Base-by-base conservation (phyloP, 2,329 filamentous ascomycete species). In the Beauveria caledonica region DNA sequence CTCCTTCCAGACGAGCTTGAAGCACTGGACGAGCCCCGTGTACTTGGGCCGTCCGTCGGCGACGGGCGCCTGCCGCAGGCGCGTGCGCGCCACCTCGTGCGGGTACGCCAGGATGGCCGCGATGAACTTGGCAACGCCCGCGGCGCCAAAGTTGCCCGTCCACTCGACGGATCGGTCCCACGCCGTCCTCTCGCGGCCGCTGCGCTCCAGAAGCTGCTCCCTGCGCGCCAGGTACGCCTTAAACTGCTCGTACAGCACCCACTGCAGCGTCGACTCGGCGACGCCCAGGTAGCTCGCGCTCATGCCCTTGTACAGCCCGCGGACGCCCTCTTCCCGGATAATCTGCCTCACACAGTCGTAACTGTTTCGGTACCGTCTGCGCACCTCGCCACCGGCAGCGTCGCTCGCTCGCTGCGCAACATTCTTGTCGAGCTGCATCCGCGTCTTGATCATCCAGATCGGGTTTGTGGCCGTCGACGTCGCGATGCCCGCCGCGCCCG, bases 371-470 rank as follows among this genome's bases (percentile, higher is more conserved):
- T 97, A 97, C 69, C 86, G 86, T 57, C 92, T 80, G 56, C 78
- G 77, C 58, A 76, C 75, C 27, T 76, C 71, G 2, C 11, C 27
- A 19, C 23, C 42, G 53, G 13, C 17, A 5, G 40, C 40, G 40
- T 19, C 40, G 21, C 29, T 33, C 50, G 50, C 53, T 5, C 57
- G 48, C 57, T 52, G 82, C 17, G 87, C 88, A 57, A 86, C 83
- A 70, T 89, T 90, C 77, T 92, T 95, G 77, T 97, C 92, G 39
- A 97, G 83, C 75, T 97, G 92, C 67, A 97, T 73, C 36, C 92
- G 81, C 45, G 92, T 97, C 80, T 97, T 97, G 70, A 97, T 86
- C 64, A 97, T 83, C 92, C 92, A 97, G 69, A 97, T 96, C 1
- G 92, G 92, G 73, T 97, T 97, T 42, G 92, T 97, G 23, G 88